Conservation (phyloP, 208 protist genomes). For the Leptomonas pyrrhocoris region DNA sequence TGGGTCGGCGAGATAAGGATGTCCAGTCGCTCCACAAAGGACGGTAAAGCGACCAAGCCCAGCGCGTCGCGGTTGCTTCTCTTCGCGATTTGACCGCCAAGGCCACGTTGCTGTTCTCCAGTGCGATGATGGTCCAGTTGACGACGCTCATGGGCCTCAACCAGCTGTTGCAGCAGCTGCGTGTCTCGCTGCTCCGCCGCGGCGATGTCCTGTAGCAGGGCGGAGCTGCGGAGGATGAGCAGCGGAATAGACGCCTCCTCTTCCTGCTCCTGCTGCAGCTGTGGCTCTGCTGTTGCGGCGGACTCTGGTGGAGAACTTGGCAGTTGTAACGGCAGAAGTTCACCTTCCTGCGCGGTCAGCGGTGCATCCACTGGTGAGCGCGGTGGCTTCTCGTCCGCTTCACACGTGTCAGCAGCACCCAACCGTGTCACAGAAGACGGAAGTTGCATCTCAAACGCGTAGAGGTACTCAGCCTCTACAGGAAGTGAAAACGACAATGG, state of each 20-base stretch:
- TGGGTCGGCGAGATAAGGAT: slow-evolving; percentile 34
- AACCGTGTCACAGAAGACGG: not conserved
- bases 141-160: not conserved
- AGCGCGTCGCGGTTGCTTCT: slow-evolving; percentile 13
- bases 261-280: not conserved
- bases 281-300: not conserved
- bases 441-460: slow-evolving; percentile 68
- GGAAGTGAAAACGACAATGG: no score
- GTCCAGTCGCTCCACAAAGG: slow-evolving; percentile 60
- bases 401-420: not conserved
- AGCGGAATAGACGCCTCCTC: slow-evolving; percentile 3
- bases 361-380: not conserved
- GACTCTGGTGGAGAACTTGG: not conserved
- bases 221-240: slow-evolving; percentile 14
- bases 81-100: not conserved
- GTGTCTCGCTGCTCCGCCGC: slow-evolving; percentile 19
- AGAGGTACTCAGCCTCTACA: slow-evolving; percentile 28
- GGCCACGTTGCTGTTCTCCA: not conserved
- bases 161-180: not conserved
- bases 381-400: not conserved
- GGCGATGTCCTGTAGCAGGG: slow-evolving; percentile 44
- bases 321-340: not conserved
- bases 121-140: not conserved
- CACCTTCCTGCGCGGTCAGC: not conserved
- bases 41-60: slow-evolving; percentile 49